These are phyloP conservation scores for Tuber aestivum DNA, from an alignment of 495 filamentous ascomycete species.

Conservation along the genomic window DNA sequence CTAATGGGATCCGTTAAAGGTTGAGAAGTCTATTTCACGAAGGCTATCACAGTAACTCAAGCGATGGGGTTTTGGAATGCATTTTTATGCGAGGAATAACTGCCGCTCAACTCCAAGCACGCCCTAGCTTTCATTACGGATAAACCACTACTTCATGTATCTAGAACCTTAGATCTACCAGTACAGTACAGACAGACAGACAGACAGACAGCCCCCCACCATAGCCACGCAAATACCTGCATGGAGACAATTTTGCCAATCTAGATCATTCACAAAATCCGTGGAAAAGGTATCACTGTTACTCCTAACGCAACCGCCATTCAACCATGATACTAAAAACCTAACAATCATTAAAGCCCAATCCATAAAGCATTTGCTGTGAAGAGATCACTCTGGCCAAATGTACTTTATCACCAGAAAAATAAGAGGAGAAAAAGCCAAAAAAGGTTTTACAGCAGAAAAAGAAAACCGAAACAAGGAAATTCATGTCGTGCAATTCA, in stretches of 20 bases:
- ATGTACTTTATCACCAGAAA: background rate
- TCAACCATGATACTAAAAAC: background rate
- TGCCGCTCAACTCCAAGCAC: background rate
- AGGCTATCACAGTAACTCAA: background rate
- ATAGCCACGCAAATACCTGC: background rate
- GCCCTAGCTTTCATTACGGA: background rate
- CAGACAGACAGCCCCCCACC: background rate
- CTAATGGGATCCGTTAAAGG: background rate
- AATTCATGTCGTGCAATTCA: constrained; percentile 3
- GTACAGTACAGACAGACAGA: background rate
- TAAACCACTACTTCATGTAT: background rate
- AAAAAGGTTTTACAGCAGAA: background rate
- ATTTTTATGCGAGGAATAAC: background rate
- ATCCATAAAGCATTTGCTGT: background rate
- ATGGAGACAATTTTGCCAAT: background rate
- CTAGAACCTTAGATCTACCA: background rate
- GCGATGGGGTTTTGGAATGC: background rate
- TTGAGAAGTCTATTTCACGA: background rate
- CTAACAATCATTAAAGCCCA: background rate
- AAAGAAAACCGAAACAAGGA: constrained; percentile 3
- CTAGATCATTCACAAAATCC: background rate
- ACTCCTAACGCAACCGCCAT: constrained; percentile 1
- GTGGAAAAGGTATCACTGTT: background rate
- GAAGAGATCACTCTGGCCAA: background rate
- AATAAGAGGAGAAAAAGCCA: background rate